Base-by-base conservation (phyloP, 768 basidiomycete species). In the Astraeus odoratus region DNA sequence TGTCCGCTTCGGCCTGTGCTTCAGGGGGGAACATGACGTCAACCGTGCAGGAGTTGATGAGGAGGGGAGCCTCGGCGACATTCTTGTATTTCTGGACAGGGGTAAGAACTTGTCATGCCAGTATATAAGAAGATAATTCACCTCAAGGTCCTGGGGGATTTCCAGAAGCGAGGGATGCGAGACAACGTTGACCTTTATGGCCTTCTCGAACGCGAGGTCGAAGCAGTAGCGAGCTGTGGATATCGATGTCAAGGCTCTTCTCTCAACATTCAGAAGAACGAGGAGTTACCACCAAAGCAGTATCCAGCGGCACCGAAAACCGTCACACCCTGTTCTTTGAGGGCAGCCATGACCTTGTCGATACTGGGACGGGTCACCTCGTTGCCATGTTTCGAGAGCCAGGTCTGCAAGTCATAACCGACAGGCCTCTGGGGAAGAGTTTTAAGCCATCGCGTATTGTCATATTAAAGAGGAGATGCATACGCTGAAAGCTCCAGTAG, bases 81-180 rank as follows among this genome's bases (percentile, higher is more conserved):
- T 54, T 44, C 36, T 63, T 52, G 59, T 78, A 77, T 69, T 66
- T 74, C 82, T 80, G 49, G 16, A 10, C 4, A 8, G 16, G 23
- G 37, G n/a, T 33, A 22, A 49, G 5, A 16, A 12, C 12, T 41
- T 8, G 24, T 8, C 5, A 33, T 42, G 26, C 43, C 20, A 3
- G 19, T 24, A 1, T 48, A 29, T n/a, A 35, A 15, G 12, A 33
- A 30, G 30, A n/a, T 6, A 22, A 20, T 13, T 13, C 38, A 79
- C 81, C 68, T 85, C 69, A 36, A 88, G 68, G 63, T 88, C 86
- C 0, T 59, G 67, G 13, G 81, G 80, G 27, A 74, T 48, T 30
- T 76, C 43, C 39, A 85, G 68, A n/a, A 78, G 67, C 0, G 83
- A 81, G 10, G 83, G 83, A 63, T 86, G 83, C 0, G 75, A 60